These are phyloP conservation scores for Ascochyta clinopodiicola DNA, from an alignment of 2,329 filamentous ascomycete species.

Conservation along the genomic window DNA sequence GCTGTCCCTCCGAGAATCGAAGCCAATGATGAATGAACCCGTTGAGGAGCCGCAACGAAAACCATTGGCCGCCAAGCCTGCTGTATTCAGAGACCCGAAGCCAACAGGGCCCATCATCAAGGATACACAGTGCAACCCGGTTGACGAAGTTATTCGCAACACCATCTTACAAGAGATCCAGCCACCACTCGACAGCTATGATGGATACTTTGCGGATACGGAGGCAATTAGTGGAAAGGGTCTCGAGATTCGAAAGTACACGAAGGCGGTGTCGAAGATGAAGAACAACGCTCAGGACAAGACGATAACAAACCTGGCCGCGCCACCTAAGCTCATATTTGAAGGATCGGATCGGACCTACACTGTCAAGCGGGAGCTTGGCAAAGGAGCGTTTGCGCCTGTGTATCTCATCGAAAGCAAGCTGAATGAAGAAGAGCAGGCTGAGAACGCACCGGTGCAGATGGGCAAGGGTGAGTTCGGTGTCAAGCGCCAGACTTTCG, in stretches of 20 bases:
- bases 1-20: slow-evolving; percentile 58
- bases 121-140: slow-evolving; percentile 86
- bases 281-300: slow-evolving; percentile 63
- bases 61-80: slow-evolving; percentile 38
- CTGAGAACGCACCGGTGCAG: slow-evolving; percentile 53
- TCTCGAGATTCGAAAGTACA: slow-evolving; percentile 80
- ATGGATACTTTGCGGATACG: slow-evolving; percentile 79
- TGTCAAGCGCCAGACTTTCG: slow-evolving; percentile 66
- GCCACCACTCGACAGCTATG: slow-evolving; percentile 75
- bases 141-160: slow-evolving; percentile 75
- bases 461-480: slow-evolving; percentile 70
- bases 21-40: slow-evolving; percentile 35
- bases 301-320: slow-evolving; percentile 64
- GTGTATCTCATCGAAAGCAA: slow-evolving; percentile 88
- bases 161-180: slow-evolving; percentile 77
- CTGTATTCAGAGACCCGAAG: slow-evolving; percentile 48
- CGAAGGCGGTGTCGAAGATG: slow-evolving; percentile 69
- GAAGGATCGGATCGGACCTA: slow-evolving; percentile 71
- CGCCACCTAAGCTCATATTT: slow-evolving; percentile 72
- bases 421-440: slow-evolving; percentile 55
- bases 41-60: slow-evolving; percentile 24
- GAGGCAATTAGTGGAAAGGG: slow-evolving; percentile 69
- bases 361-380: slow-evolving; percentile 82
- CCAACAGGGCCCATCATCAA: slow-evolving; percentile 76
- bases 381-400: slow-evolving; percentile 91